Evolutionary conservation across 495 filamentous ascomycete genomes (phyloP).

Genomic region (Neurospora tetrasperma): DNA sequence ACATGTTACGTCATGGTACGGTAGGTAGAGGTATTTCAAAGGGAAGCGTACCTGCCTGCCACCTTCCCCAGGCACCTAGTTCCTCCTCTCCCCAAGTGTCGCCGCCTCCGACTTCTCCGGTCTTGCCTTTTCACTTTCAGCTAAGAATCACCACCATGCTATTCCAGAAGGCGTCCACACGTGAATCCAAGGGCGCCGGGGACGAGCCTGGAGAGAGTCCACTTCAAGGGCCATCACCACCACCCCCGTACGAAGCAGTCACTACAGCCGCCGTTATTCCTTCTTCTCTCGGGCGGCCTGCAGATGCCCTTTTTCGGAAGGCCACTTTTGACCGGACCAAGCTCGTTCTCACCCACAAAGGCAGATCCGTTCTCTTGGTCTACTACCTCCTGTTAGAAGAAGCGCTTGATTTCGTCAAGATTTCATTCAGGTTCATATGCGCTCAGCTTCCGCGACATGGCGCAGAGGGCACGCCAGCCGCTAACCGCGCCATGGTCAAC

Average conservation of each 20-base stretch:
- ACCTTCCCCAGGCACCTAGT: not conserved
- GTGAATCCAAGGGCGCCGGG: not conserved
- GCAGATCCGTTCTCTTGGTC: not conserved
- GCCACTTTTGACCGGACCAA: not conserved
- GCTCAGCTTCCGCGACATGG: not conserved
- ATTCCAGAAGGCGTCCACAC: not conserved
- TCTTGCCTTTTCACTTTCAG: not conserved
- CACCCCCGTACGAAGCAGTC: not conserved
- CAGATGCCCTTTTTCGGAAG: not conserved
- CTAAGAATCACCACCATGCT: not conserved
- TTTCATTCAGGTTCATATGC: not conserved
- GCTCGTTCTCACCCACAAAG: not conserved
- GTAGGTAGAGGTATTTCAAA: not conserved
- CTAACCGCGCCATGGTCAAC: not conserved
- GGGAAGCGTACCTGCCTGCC: not conserved
- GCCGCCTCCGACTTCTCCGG: not conserved
- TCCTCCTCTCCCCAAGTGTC: not conserved
- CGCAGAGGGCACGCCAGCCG: not conserved
- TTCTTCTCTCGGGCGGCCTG: not conserved
- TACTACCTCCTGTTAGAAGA: not conserved
- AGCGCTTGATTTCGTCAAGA: accelerated
- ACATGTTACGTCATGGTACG: not conserved
- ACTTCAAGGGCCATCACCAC: not conserved
- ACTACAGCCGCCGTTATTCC: not conserved
- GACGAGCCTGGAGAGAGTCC: not conserved